Percentiles rank a stretch among this genome's conserved stretches.
Evolutionary conservation across 2,329 filamentous ascomycete genomes (phyloP).

Genomic region (Fusarium sp.): DNA sequence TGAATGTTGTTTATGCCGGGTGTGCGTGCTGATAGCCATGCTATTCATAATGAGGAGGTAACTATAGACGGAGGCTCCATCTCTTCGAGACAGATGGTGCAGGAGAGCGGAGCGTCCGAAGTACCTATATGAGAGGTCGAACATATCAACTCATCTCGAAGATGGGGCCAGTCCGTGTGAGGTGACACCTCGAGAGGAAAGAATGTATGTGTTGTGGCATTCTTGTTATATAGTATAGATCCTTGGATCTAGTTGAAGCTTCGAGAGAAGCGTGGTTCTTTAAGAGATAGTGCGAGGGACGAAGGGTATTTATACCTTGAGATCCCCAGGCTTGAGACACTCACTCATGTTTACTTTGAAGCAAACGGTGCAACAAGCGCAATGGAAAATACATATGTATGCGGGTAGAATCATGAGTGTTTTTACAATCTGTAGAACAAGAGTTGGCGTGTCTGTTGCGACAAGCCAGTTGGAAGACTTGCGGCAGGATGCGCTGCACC

Average conservation of each 20-base stretch:
- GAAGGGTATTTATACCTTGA: neutral
- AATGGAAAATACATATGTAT: neutral
- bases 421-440: neutral
- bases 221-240: neutral
- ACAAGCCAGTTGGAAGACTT: neutral
- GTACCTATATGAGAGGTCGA: too few relatives aligned
- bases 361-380: neutral
- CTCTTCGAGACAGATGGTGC: too few relatives aligned
- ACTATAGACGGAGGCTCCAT: neutral
- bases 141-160: too few relatives aligned
- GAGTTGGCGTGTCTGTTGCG: neutral
- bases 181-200: too few relatives aligned
- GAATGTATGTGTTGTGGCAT: neutral
- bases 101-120: too few relatives aligned
- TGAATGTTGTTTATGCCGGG: neutral
- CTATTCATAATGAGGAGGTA: neutral
- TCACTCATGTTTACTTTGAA: neutral
- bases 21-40: neutral
- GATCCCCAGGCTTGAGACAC: neutral
- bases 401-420: neutral
- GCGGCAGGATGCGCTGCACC: neutral
- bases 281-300: neutral
- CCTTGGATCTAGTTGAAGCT: neutral
- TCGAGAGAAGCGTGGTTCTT: neutral
- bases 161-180: too few relatives aligned